phyloP scores from a whole-genome alignment of 2,329 filamentous ascomycete genomes.

The Epichloe elymi region DNA sequence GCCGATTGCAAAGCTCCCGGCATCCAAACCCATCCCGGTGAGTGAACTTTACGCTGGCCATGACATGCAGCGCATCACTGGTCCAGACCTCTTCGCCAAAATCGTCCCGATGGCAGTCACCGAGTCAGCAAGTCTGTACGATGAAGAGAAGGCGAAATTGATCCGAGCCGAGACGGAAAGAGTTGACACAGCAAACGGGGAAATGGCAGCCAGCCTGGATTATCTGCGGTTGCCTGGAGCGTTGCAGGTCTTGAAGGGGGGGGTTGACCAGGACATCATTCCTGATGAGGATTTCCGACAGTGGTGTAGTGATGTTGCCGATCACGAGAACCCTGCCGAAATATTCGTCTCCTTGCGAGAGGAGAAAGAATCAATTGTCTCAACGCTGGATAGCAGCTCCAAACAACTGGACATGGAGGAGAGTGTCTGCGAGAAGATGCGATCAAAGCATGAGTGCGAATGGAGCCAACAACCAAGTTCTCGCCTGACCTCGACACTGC shows the following conservation, averaged over 20 bases:
- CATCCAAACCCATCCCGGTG: slow-evolving; percentile 92
- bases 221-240: slow-evolving; percentile 84
- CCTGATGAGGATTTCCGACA: slow-evolving; percentile 84
- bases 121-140: slow-evolving; percentile 91
- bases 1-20: slow-evolving; percentile 78
- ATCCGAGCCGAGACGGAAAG: slow-evolving; percentile 87
- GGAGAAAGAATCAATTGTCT: slow-evolving; percentile 63
- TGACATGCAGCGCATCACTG: slow-evolving; percentile 93
- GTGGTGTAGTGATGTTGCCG: slow-evolving; percentile 88
- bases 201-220: slow-evolving; percentile 91
- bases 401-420: slow-evolving; percentile 95
- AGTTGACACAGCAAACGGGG: slow-evolving; percentile 82
- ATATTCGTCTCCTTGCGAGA: slow-evolving; percentile 69
- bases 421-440: slow-evolving; percentile 97
- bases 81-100: slow-evolving; percentile 91
- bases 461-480: slow-evolving; percentile 97
- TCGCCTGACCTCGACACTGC: slow-evolving; percentile 72
- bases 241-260: slow-evolving; percentile 82
- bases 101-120: slow-evolving; percentile 94
- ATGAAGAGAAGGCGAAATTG: slow-evolving; percentile 95
- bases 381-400: slow-evolving; percentile 61
- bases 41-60: slow-evolving; percentile 94
- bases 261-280: slow-evolving; percentile 77
- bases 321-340: slow-evolving; percentile 63
- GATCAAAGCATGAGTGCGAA: slow-evolving; percentile 86